Conservation (phyloP, 2,329 filamentous ascomycete genomes). For the Fusarium concolor region DNA sequence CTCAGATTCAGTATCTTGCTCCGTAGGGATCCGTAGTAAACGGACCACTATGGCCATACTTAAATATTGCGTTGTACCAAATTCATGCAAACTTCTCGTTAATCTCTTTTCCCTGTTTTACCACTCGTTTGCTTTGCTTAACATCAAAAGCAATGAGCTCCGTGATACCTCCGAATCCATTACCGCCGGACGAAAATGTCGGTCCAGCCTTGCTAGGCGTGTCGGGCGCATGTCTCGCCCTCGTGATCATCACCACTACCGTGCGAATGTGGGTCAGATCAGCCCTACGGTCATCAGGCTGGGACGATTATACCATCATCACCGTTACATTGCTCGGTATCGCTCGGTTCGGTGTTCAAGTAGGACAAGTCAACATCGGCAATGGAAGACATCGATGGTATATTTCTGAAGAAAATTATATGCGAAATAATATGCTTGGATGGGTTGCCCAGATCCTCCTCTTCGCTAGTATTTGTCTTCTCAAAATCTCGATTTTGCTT, state of each 20-base stretch:
- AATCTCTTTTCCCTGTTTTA: neutral
- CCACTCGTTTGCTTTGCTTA: neutral
- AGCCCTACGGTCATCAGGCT: slow-evolving; percentile 47
- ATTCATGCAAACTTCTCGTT: neutral
- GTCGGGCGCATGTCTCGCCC: slow-evolving; percentile 48
- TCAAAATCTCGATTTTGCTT: slow-evolving; percentile 57
- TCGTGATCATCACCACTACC: slow-evolving; percentile 49
- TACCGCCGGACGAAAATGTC: slow-evolving; percentile 54
- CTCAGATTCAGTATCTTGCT: neutral
- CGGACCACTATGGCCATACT: neutral
- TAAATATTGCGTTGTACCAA: neutral
- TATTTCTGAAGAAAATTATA: slow-evolving; percentile 48
- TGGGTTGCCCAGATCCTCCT: slow-evolving; percentile 57
- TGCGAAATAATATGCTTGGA: slow-evolving; percentile 52
- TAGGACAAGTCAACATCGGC: slow-evolving; percentile 49
- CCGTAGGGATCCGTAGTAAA: neutral
- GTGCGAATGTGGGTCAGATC: slow-evolving; percentile 50
- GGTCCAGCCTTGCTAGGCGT: slow-evolving; percentile 50
- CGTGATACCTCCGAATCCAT: slow-evolving; percentile 34
- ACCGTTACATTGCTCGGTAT: slow-evolving; percentile 47
- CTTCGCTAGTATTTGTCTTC: slow-evolving; percentile 54
- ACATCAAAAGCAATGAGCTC: slow-evolving; percentile 18
- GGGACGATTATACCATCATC: slow-evolving; percentile 55
- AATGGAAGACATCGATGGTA: slow-evolving; percentile 55
- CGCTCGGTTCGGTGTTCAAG: slow-evolving; percentile 49